Evolutionary conservation across 176 grass and related monocot species (phyloP).

Genomic region (Thalia dealbata): DNA sequence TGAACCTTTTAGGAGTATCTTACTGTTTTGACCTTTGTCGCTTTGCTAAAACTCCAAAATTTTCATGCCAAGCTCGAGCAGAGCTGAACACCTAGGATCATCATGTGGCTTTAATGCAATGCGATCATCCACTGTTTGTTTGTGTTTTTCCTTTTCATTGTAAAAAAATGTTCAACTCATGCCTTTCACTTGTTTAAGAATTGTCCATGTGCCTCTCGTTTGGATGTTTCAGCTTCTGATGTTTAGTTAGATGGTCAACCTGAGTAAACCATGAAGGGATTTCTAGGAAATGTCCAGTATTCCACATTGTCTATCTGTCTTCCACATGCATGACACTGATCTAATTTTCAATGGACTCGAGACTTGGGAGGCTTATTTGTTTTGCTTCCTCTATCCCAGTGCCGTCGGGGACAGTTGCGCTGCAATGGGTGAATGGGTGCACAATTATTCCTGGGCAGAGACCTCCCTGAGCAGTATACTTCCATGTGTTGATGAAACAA

Average conservation of each 20-base stretch:
- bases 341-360: background rate
- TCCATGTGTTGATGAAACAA: conserved; percentile 41
- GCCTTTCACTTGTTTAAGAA: background rate
- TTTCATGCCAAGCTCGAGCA: background rate
- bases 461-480: conserved; percentile 58
- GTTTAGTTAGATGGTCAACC: background rate
- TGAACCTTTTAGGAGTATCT: background rate
- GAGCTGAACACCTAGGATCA: background rate
- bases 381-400: conserved; percentile 11
- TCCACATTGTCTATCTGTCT: background rate
- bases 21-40: background rate
- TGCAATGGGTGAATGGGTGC: conserved; percentile 60
- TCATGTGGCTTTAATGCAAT: no score
- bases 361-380: background rate
- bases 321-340: background rate
- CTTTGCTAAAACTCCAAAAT: background rate
- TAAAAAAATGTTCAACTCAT: no score
- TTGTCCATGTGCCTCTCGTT: background rate
- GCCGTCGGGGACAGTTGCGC: conserved; percentile 43
- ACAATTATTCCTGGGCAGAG: conserved; percentile 31
- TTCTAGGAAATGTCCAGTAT: background rate
- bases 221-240: background rate
- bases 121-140: no score
- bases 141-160: no score
- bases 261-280: background rate